A percentile compares a stretch with the other conserved stretches of the same genome.
phyloP scores from a whole-genome alignment of 2,329 filamentous ascomycete species.

The Cylindrodendrum hubeiense region DNA sequence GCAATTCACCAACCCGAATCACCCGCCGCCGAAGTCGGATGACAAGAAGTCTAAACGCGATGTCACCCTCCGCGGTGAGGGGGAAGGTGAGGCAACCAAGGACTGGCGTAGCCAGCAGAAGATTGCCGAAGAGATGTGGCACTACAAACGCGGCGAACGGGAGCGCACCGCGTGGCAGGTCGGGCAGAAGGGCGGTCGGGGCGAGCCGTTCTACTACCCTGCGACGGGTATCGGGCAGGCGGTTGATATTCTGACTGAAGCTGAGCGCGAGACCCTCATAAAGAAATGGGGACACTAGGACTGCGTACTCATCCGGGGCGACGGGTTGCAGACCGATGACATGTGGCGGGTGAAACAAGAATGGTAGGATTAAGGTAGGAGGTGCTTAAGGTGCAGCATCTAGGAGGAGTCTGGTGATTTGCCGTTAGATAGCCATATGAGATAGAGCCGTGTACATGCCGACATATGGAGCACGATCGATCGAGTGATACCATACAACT shows the following conservation, averaged over 20 bases:
- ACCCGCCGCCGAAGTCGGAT: conserved; percentile 37
- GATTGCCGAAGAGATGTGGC: conserved; percentile 51
- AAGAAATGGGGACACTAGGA: conserved; percentile 56
- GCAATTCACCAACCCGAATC: conserved; percentile 54
- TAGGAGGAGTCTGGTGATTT: not conserved
- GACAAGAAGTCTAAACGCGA: conserved; percentile 26
- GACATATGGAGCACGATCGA: not conserved
- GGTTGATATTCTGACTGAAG: conserved; percentile 59
- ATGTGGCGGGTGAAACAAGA: conserved; percentile 61
- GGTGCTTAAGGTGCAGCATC: not conserved
- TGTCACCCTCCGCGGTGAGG: conserved; percentile 4
- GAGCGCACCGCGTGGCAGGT: conserved; percentile 66
- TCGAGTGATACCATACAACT: not conserved
- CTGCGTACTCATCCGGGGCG: conserved; percentile 48
- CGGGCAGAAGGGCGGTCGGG: conserved; percentile 62
- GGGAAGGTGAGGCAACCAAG: not conserved
- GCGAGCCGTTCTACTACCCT: conserved; percentile 66
- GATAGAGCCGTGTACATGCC: not conserved
- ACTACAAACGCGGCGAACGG: conserved; percentile 56
- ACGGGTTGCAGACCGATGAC: conserved; percentile 54
- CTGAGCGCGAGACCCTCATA: conserved; percentile 55
- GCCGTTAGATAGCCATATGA: not conserved
- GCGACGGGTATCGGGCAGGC: conserved; percentile 57
- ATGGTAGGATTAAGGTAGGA: conserved; percentile 42
- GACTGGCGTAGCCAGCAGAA: not conserved